phyloP scores from a whole-genome alignment of 169 alveolate species.

The Plasmodium ovale region DNA sequence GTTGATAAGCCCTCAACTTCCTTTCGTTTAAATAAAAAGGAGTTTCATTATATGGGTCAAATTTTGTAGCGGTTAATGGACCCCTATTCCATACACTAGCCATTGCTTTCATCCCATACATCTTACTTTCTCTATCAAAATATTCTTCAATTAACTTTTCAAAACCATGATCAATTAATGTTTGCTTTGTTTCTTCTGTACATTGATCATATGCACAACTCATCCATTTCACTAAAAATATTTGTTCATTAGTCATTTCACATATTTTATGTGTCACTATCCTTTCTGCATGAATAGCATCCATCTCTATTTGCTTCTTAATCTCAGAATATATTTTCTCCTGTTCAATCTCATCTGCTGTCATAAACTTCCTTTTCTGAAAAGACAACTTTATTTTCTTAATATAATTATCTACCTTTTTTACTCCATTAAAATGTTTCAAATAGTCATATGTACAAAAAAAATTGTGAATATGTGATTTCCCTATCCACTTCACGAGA shows the following conservation, averaged over 20 bases:
- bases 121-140: conserved; percentile 87
- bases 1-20: conserved; percentile 94
- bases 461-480: conserved; percentile 91
- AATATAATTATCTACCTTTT: conserved; percentile 90
- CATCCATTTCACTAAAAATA: conserved; percentile 91
- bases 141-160: conserved; percentile 83
- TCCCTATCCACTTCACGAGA: conserved; percentile 92
- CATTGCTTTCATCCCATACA: conserved; percentile 81
- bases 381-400: conserved; percentile 84
- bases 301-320: conserved; percentile 92
- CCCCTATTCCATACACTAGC: conserved; percentile 88
- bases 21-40: conserved; percentile 87
- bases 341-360: conserved; percentile 93
- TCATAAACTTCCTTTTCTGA: conserved; percentile 87
- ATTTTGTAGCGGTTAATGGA: conserved; percentile 87
- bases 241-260: conserved; percentile 72
- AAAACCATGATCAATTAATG: conserved; percentile 88
- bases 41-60: conserved; percentile 91
- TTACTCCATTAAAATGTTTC: conserved; percentile 85
- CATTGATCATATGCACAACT: conserved; percentile 94
- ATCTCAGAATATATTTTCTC: conserved; percentile 89
- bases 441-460: conserved; percentile 90
- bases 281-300: conserved; percentile 91
- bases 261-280: conserved; percentile 83
- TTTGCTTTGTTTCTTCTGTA: conserved; percentile 90